Base-by-base conservation (phyloP, 345 rosid genomes). In the Populus alba region DNA sequence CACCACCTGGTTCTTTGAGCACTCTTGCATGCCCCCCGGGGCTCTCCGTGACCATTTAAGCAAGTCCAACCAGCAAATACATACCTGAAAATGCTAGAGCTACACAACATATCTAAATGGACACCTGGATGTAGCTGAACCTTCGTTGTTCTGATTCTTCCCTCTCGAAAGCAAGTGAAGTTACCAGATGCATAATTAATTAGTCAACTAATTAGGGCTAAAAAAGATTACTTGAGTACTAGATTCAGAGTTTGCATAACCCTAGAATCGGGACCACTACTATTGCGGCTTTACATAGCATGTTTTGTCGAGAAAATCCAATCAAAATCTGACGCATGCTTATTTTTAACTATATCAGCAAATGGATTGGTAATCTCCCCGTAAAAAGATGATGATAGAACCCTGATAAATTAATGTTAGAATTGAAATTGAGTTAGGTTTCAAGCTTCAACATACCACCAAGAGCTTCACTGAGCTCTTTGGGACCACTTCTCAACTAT, bases 401-500 rank as follows among this genome's bases (percentile, higher is more conserved):
- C 66, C 81, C 83, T 72, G 75, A 71, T 74, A 71, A 43, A 65
- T 23, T 72, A 31, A 49, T 62, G 76, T 41, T 37, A 71, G 77
- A 72, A 43, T 41, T 43, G 47, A 43, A 81, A 59, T 78, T 73
- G 62, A 77, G 51, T 72, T 78, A 75, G 69, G 87, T 71, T 85
- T 76, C 79, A 71, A 68, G 85, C 71, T 84, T 74, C 75, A 74
- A 65, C 59, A 78, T 39, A 70, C 82, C 77, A 31, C 79, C 84
- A 74, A 81, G 84, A 83, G 86, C 71, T 81, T 79, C 77, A 45
- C 37, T 33, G 25, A 72, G 61, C 68, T 62, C 59, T 75, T 70
- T 71, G 91, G 96, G 96, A 91, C 96, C 93, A 91, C 96, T 88
- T 84, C 77, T 87, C 92, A 91, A 89, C 92, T 82, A 88, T 85